phyloP scores from a whole-genome alignment of 148 eudicot genomes.

The Rhododendron kiyosumense region DNA sequence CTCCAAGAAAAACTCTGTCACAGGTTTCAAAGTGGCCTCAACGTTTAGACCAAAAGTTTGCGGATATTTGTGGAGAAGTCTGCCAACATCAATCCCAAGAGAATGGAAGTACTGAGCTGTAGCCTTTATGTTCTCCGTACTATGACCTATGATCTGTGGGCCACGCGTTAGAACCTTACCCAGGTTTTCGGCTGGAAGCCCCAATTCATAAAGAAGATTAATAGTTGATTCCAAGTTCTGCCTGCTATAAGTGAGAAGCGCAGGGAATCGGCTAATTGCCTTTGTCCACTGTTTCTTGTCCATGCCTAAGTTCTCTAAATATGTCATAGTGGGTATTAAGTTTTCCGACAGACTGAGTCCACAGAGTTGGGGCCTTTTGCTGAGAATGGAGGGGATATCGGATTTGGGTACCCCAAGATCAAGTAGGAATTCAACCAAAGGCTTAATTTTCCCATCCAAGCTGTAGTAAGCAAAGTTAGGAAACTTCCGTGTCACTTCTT shows the following conservation, averaged over 20 bases:
- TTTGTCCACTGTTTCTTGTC: conserved; percentile 80
- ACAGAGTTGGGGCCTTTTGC: conserved; percentile 75
- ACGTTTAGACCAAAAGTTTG: conserved; percentile 69
- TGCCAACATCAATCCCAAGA: conserved; percentile 43
- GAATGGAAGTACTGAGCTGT: conserved; percentile 27
- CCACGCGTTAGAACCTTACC: conserved; percentile 63
- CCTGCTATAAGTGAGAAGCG: conserved; percentile 79
- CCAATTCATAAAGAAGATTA: conserved; percentile 75
- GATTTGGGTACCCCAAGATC: conserved; percentile 72
- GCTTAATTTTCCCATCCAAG: conserved; percentile 78
- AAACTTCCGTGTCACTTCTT: conserved; percentile 55
- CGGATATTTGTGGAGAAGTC: conserved; percentile 55
- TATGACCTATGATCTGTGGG: conserved; percentile 71
- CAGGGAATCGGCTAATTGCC: conserved; percentile 69
- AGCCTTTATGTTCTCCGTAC: conserved; percentile 68
- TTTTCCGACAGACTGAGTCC: conserved; percentile 80
- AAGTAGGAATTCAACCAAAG: conserved; percentile 74
- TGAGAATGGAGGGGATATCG: conserved; percentile 58
- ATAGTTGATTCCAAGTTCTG: conserved; percentile 59
- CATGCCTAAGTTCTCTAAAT: conserved; percentile 67
- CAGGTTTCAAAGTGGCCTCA: conserved; percentile 67
- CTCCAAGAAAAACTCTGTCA: conserved; percentile 64
- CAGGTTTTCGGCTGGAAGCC: conserved; percentile 58
- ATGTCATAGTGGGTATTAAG: conserved; percentile 73
- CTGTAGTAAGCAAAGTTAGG: conserved; percentile 86